Evolutionary conservation across 1,284 basidiomycete species (phyloP).

Genomic region (Afroboletus lepidellus): DNA sequence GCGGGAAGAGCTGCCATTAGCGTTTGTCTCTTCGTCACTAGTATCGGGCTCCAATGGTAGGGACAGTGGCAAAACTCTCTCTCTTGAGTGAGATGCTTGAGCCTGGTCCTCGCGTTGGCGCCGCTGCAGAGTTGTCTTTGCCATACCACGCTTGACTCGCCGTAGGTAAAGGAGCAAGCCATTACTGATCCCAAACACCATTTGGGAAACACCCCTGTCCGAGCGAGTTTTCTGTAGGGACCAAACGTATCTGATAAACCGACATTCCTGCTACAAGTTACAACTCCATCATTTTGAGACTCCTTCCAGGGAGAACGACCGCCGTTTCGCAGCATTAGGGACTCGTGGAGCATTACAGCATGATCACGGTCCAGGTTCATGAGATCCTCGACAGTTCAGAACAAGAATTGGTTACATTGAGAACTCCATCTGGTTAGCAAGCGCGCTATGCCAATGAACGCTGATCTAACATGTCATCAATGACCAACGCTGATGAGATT

Average conservation of each 20-base stretch:
- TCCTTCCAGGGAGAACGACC: too few species aligned
- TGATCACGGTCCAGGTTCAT: too few species aligned
- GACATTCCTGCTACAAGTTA: too few species aligned
- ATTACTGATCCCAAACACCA: not conserved
- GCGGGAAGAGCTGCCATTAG: not conserved
- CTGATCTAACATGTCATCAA: too few species aligned
- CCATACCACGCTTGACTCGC: slow-evolving; percentile 4
- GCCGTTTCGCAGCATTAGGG: too few species aligned
- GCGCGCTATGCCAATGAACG: not conserved
- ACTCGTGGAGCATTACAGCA: too few species aligned
- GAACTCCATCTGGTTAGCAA: not conserved
- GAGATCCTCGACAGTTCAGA: too few species aligned
- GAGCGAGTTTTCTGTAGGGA: too few species aligned
- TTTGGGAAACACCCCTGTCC: slow-evolving; percentile 14
- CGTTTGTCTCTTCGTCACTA: not conserved
- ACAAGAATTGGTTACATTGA: too few species aligned
- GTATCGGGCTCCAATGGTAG: not conserved
- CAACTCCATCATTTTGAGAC: too few species aligned
- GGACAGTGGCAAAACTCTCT: not conserved
- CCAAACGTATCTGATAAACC: too few species aligned
- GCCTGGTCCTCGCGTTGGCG: not conserved
- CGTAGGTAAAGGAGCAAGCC: not conserved
- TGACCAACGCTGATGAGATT: too few species aligned
- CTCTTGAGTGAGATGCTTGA: not conserved
- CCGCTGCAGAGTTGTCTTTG: not conserved